Conservation (phyloP, 805 yeast species). For the Wickerhamiella nectarea region DNA sequence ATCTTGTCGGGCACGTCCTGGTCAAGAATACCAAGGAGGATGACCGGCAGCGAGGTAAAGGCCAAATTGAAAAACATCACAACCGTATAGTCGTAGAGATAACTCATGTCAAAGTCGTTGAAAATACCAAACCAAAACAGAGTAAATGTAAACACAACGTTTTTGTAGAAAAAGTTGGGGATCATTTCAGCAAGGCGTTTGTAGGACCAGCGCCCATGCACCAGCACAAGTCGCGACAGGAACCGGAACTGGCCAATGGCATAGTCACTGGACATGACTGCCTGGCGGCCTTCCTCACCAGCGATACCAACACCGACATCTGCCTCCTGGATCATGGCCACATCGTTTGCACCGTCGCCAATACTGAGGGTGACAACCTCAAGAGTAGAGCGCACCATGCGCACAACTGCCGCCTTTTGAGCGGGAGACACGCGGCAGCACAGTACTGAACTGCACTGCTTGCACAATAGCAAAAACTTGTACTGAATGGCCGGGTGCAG, state of each 20-base stretch:
- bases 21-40: slow-evolving; percentile 56
- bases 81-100: slow-evolving; percentile 63
- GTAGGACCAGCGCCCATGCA: slow-evolving; percentile 80
- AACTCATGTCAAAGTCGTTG: slow-evolving; percentile 59
- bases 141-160: slow-evolving; percentile 57
- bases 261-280: slow-evolving; percentile 76
- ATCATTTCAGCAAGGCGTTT: slow-evolving; percentile 63
- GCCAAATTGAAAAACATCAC: slow-evolving; percentile 70
- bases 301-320: slow-evolving; percentile 79
- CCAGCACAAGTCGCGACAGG: slow-evolving; percentile 48
- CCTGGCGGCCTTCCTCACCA: slow-evolving; percentile 78
- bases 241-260: slow-evolving; percentile 70
- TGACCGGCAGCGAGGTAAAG: slow-evolving; percentile 67
- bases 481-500: slow-evolving; percentile 33
- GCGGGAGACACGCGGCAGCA: slow-evolving; percentile 79
- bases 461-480: slow-evolving; percentile 57
- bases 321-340: slow-evolving; percentile 78
- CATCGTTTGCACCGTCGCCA: slow-evolving; percentile 83
- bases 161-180: slow-evolving; percentile 67
- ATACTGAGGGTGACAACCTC: slow-evolving; percentile 67
- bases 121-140: slow-evolving; percentile 67
- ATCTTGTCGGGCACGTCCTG: slow-evolving; percentile 61
- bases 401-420: slow-evolving; percentile 66
- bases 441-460: slow-evolving; percentile 62
- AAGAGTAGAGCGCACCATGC: slow-evolving; percentile 46